Conservation (phyloP, 371 early-diverging fungal genomes). For the Basidiobolus heterosporus region DNA sequence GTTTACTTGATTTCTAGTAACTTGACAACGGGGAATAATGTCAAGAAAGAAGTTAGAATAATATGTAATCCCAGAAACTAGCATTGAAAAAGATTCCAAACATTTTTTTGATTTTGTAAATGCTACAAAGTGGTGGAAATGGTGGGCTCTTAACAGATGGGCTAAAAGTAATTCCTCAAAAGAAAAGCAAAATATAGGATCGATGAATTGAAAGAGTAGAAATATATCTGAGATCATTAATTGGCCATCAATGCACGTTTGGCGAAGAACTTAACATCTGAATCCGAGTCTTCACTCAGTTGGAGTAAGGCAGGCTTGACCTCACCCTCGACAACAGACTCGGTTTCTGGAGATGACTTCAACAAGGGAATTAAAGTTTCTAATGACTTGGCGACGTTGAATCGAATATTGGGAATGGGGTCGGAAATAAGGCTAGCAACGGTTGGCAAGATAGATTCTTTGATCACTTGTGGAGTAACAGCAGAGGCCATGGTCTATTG, state of each 20-base stretch:
- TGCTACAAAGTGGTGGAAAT: too few species aligned
- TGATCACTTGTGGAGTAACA: slow-evolving; percentile 69
- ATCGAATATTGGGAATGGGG: slow-evolving; percentile 96
- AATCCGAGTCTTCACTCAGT: slow-evolving; percentile 73
- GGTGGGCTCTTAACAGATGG: too few species aligned
- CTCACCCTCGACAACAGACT: slow-evolving; percentile 33
- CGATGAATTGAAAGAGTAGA: too few species aligned
- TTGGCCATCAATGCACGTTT: slow-evolving; percentile 52
- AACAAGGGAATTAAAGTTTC: slow-evolving; percentile 71
- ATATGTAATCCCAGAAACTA: too few species aligned
- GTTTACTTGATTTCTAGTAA: too few species aligned
- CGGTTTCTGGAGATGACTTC: slow-evolving; percentile 38
- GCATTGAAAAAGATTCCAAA: too few species aligned
- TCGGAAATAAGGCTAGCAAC: slow-evolving; percentile 70
- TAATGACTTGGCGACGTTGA: slow-evolving; percentile 93
- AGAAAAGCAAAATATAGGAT: too few species aligned
- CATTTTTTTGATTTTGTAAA: too few species aligned
- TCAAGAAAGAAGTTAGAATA: too few species aligned
- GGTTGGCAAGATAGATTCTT: slow-evolving; percentile 77
- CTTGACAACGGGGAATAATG: too few species aligned
- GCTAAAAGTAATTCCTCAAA: too few species aligned
- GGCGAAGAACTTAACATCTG: slow-evolving; percentile 86
- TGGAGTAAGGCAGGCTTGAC: slow-evolving; percentile 70
- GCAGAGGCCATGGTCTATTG: slow-evolving; percentile 72
- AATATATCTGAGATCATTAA: slow-evolving; percentile 6